These are phyloP conservation scores for Macrotyloma uniflorum DNA, from an alignment of 306 rosid species.

Conservation along the genomic window DNA sequence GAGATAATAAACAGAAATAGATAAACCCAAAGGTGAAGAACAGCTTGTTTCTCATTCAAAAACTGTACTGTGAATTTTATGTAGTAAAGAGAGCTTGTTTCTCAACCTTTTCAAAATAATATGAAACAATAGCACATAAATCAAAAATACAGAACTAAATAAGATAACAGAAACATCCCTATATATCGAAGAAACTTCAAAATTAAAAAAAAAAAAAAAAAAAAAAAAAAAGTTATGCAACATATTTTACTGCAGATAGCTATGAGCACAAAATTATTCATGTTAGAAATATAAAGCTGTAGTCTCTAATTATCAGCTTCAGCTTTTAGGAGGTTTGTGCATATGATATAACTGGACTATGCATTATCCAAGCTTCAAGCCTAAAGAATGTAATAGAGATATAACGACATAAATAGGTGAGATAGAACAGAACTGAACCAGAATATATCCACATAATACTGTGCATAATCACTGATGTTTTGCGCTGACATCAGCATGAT, in stretches of 20 bases:
- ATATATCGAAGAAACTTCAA: not conserved
- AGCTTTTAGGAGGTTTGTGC: not conserved
- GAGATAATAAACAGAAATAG: not conserved
- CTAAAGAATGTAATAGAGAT: not conserved
- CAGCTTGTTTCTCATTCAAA: not conserved
- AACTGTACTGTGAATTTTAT: not conserved
- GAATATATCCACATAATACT: not conserved
- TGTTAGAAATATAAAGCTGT: not conserved
- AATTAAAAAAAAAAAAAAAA: not conserved
- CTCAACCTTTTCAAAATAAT: not conserved
- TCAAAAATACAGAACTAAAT: not conserved
- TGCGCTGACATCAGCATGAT: not conserved
- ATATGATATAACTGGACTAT: not conserved
- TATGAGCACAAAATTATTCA: not conserved
- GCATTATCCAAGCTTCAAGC: not conserved
- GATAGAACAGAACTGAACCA: not conserved
- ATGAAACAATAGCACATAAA: not conserved
- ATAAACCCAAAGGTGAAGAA: slow-evolving; percentile 1
- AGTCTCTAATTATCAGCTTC: not conserved
- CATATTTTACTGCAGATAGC: not conserved
- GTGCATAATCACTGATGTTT: not conserved
- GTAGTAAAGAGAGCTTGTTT: not conserved
- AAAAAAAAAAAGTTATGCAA: not conserved
- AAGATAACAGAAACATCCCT: not conserved
- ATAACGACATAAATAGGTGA: not conserved